A percentile compares a stretch with the other conserved stretches of the same genome.
Conservation (phyloP, 2,329 filamentous ascomycete genomes). For the Alternaria gaisen region DNA sequence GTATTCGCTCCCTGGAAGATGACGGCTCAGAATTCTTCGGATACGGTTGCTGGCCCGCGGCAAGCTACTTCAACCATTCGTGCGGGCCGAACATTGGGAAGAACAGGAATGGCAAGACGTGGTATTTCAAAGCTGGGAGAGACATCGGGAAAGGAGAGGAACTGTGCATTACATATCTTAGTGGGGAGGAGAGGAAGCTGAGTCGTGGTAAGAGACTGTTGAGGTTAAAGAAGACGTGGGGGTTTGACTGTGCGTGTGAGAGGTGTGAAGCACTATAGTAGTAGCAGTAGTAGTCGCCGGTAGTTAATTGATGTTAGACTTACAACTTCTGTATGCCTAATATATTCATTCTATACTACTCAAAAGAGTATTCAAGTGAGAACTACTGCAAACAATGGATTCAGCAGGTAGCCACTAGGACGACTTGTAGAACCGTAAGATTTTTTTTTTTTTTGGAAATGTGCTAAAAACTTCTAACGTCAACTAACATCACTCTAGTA, state of each 20-base stretch:
- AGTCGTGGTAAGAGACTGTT: conserved; percentile 48
- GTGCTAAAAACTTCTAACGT: not conserved
- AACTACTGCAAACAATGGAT: too few species aligned
- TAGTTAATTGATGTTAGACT: not conserved
- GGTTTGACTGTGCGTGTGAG: conserved; percentile 56
- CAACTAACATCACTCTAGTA: not conserved
- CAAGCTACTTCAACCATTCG: conserved; percentile 61
- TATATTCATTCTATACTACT: not conserved
- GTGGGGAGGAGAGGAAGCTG: conserved; percentile 57
- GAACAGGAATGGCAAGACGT: conserved; percentile 50
- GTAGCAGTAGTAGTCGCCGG: not conserved
- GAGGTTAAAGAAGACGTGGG: conserved; percentile 55
- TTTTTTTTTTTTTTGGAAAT: not conserved
- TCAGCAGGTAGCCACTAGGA: not conserved
- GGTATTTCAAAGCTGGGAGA: conserved; percentile 52
- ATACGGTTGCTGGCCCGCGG: conserved; percentile 57
- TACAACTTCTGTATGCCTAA: not conserved
- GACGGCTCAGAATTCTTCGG: conserved; percentile 60
- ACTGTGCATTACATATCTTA: conserved; percentile 60
- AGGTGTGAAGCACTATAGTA: conserved; percentile 44
- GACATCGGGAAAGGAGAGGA: conserved; percentile 53
- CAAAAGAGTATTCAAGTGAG: not conserved
- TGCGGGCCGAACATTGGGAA: conserved; percentile 57
- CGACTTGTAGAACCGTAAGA: not conserved
- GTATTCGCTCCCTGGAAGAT: conserved; percentile 55